phyloP scores from a whole-genome alignment of 805 yeast genomes.

The Cyberlindnera mrakii region DNA sequence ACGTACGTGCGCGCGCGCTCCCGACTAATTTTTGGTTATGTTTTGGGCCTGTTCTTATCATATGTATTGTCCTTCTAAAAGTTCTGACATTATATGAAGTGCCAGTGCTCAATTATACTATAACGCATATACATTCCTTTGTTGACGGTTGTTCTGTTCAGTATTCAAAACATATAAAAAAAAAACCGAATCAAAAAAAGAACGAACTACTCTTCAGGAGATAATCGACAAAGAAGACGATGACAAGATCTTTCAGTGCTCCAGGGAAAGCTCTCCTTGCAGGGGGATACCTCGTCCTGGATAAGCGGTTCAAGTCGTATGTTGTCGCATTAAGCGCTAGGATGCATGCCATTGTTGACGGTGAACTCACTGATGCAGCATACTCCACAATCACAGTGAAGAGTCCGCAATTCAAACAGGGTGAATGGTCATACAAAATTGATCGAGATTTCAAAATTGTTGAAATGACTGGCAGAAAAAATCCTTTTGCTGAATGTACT shows the following conservation, averaged over 20 bases:
- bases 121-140: too few relatives aligned
- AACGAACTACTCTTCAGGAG: background rate
- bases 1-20: too few relatives aligned
- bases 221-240: background rate
- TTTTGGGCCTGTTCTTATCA: too few relatives aligned
- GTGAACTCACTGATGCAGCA: background rate
- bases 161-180: background rate
- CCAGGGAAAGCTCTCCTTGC: slow-evolving; percentile 94
- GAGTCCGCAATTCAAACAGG: slow-evolving; percentile 75
- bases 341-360: slow-evolving; percentile 66
- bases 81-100: too few relatives aligned
- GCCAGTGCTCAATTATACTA: too few relatives aligned
- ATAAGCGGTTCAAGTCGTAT: slow-evolving; percentile 66
- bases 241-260: slow-evolving; percentile 54
- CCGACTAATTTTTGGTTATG: too few relatives aligned
- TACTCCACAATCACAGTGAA: slow-evolving; percentile 32
- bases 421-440: slow-evolving; percentile 58
- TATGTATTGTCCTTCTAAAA: too few relatives aligned
- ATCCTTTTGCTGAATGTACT: slow-evolving; percentile 73
- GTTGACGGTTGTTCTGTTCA: too few relatives aligned
- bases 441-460: slow-evolving; percentile 12
- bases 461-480: slow-evolving; percentile 33
- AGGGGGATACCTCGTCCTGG: slow-evolving; percentile 91
- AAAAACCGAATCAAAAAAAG: too few relatives aligned
- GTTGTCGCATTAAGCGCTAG: slow-evolving; percentile 86